Evolutionary conservation across 2,329 filamentous ascomycete genomes (phyloP).

Genomic region (Phialocephala sp.): DNA sequence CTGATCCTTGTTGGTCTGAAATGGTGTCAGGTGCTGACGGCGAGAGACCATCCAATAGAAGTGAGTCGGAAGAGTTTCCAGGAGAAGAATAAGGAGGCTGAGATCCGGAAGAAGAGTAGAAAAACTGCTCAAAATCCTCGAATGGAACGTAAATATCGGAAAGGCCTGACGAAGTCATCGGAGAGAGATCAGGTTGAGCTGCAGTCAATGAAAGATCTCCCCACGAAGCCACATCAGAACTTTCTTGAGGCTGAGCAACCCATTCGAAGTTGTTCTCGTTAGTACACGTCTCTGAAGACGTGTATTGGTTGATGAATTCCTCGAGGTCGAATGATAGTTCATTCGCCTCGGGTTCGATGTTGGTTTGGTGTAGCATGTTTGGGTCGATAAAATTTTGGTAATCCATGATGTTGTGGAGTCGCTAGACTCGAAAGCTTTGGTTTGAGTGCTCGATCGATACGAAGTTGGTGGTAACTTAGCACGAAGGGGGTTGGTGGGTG

Average conservation of each 20-base stretch:
- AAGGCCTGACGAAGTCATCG: background rate
- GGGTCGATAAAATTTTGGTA: background rate
- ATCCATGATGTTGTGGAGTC: conserved; percentile 9
- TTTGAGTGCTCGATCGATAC: background rate
- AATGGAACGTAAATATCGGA: background rate
- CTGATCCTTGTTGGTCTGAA: background rate
- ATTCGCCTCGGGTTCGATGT: conserved; percentile 5
- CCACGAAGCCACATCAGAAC: background rate
- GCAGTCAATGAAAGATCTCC: background rate
- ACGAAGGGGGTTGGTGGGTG: background rate
- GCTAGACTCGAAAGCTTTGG: conserved; percentile 4
- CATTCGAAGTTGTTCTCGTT: conserved; percentile 1
- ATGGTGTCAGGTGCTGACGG: background rate
- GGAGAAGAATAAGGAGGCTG: background rate
- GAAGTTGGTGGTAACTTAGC: conserved; percentile 5
- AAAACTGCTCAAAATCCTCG: conserved; percentile 4
- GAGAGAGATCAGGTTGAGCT: background rate
- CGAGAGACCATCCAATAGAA: background rate
- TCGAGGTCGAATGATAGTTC: conserved; percentile 7
- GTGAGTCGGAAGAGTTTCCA: background rate
- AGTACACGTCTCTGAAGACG: background rate
- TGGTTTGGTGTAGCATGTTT: conserved; percentile 7
- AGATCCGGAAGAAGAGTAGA: conserved; percentile 1
- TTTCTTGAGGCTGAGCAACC: background rate
- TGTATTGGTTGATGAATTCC: conserved; percentile 5